Evolutionary conservation across 805 yeast genomes (phyloP).

Genomic region (Teunomyces barrocoloradensis): DNA sequence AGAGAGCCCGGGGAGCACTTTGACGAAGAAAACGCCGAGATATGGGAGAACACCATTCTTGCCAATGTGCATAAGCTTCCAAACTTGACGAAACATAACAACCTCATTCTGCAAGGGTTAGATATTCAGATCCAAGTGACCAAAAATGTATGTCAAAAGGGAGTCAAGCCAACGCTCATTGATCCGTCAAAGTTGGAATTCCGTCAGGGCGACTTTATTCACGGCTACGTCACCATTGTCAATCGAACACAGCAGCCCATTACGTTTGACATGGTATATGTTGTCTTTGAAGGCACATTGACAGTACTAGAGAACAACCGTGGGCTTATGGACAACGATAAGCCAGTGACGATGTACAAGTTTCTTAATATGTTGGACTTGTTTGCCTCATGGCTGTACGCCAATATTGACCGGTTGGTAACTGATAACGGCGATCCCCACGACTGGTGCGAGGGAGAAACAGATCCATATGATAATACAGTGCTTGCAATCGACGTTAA

Average conservation of each 20-base stretch:
- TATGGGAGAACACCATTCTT: conserved; percentile 37
- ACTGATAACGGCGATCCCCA: conserved; percentile 29
- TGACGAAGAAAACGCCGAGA: conserved; percentile 25
- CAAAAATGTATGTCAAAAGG: conserved; percentile 38
- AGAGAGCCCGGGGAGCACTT: conserved; percentile 6
- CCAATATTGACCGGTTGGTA: conserved; percentile 38
- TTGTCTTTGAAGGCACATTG: conserved; percentile 39
- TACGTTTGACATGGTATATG: conserved; percentile 44
- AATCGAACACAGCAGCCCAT: conserved; percentile 31
- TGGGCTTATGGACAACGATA: conserved; percentile 19
- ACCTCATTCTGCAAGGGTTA: conserved; percentile 21
- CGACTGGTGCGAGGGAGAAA: conserved; percentile 45
- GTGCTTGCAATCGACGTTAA: conserved; percentile 34
- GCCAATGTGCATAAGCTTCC: conserved; percentile 42
- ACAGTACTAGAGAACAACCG: conserved; percentile 22
- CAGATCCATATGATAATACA: conserved; percentile 40
- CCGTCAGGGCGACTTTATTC: conserved; percentile 42
- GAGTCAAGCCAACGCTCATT: conserved; percentile 31
- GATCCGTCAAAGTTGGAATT: conserved; percentile 33
- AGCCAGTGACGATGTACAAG: conserved; percentile 30
- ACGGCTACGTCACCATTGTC: conserved; percentile 40
- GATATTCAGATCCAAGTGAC: conserved; percentile 37
- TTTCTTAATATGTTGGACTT: conserved; percentile 43
- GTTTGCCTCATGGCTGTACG: conserved; percentile 45
- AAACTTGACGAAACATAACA: conserved; percentile 23